phyloP scores from a whole-genome alignment of 371 early-diverging fungal species.

The Mucor ambiguus region DNA sequence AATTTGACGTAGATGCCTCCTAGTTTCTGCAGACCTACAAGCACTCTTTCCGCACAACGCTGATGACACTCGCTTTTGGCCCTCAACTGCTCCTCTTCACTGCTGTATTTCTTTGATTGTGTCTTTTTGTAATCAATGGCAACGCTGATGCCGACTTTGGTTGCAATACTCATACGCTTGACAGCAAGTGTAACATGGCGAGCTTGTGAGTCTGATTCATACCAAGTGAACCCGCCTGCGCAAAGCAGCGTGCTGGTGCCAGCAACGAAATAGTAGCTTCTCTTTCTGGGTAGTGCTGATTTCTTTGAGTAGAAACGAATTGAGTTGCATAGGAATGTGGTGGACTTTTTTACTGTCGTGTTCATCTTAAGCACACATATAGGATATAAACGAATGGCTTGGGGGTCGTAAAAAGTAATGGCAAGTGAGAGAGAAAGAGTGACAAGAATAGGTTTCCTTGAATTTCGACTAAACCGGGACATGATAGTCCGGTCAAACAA shows the following conservation, averaged over 20 bases:
- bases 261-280: not conserved
- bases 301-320: not conserved
- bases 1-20: conserved; percentile 95
- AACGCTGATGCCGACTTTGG: conserved; percentile 44
- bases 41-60: conserved; percentile 61
- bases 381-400: not conserved
- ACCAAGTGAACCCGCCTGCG: conserved; percentile 20
- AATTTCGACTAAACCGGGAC: not conserved
- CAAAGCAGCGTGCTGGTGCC: not conserved
- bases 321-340: not conserved
- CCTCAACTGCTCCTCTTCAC: conserved; percentile 40
- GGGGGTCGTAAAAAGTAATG: not conserved
- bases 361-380: not conserved
- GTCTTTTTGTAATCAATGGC: conserved; percentile 66
- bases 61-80: conserved; percentile 45
- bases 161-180: conserved; percentile 46
- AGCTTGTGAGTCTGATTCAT: conserved; percentile 31
- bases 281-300: not conserved
- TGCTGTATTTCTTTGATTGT: conserved; percentile 39
- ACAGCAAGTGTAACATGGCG: conserved; percentile 43
- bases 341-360: not conserved
- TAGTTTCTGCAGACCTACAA: conserved; percentile 58
- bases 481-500: not conserved
- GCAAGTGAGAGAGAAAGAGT: not conserved
- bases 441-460: not conserved